These are phyloP conservation scores for Xylariomycetidae sp. DNA, from an alignment of 2,329 filamentous ascomycete species.

Conservation along the genomic window DNA sequence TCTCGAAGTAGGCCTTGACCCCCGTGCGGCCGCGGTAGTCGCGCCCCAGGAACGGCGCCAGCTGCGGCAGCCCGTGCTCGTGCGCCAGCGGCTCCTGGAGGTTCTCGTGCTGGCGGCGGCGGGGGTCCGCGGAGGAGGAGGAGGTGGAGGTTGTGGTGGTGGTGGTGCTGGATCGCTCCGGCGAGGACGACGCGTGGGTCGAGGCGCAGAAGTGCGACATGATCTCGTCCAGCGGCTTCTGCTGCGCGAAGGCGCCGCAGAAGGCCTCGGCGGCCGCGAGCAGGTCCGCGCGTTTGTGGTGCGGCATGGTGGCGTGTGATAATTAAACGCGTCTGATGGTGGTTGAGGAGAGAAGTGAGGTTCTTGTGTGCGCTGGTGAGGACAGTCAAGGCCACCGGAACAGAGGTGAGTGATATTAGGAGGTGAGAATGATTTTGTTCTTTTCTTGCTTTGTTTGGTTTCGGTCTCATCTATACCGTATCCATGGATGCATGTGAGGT, in stretches of 20 bases:
- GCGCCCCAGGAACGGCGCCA: constrained; percentile 30
- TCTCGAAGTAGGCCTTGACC: constrained; percentile 23
- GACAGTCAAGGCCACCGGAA: too few relatives aligned
- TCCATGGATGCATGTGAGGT: neutral
- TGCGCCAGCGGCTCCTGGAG: constrained; percentile 18
- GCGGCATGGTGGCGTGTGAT: too few relatives aligned
- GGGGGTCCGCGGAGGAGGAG: neutral
- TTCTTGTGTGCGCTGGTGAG: too few relatives aligned
- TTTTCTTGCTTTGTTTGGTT: too few relatives aligned
- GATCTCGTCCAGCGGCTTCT: constrained; percentile 18
- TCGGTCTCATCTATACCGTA: too few relatives aligned
- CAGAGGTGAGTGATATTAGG: too few relatives aligned
- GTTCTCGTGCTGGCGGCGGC: neutral
- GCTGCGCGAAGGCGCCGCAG: constrained; percentile 26
- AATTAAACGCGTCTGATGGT: too few relatives aligned
- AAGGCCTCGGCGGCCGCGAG: constrained; percentile 26
- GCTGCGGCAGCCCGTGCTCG: constrained; percentile 29
- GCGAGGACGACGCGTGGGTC: neutral
- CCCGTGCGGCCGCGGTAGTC: constrained; percentile 25
- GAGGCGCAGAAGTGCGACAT: constrained; percentile 23
- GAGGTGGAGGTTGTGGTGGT: too few relatives aligned
- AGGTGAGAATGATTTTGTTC: too few relatives aligned
- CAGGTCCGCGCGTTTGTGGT: constrained; percentile 20
- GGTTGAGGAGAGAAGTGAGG: too few relatives aligned
- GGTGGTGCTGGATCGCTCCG: too few relatives aligned